Base-by-base conservation (phyloP, 2,329 filamentous ascomycete genomes). In the Phialophora tarda region DNA sequence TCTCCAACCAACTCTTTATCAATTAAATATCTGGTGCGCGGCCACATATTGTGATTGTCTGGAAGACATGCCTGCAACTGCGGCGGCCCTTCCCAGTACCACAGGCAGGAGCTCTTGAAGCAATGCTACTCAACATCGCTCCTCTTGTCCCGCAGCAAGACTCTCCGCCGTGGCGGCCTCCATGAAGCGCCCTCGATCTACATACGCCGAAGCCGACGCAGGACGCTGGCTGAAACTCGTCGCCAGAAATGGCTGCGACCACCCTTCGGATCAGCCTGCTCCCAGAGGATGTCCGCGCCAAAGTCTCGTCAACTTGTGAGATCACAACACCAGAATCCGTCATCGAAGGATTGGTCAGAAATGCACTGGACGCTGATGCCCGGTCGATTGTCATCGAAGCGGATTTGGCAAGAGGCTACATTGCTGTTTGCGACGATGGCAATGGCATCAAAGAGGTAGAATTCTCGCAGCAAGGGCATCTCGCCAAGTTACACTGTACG, bases 351-450 rank as follows among this genome's bases (percentile, higher is more conserved):
- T 83, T 98, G 10, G 73, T 96, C 28, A 88, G 90, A 76, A 99
- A 99, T 76, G 87, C 92, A 0, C 82, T 99, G 12, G 95, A 99
- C 80, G 92, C 93, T 3, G 80, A 81, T 54, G 89, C 93, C 17
- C 84, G 82, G 38, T 90, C 84, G 63, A 79, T 97, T 68, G 86
- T 86, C 61, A 82, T 96, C 62, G 85, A 83, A 0, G 81, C 97
- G 24, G 91, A 97, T 78, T 92, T 92, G 75, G 77, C 79, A 61
- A 88, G 89, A 26, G 94, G 93, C 4, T 87, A 85, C 71, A 97
- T 93, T 77, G 83, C 84, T 0, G 85, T 97, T 4, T 91, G 96
- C 74, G 95, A 99, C 75, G 85, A 98, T 78, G 95, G 95, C 1
- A 64, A 81, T 17, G 95, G 95, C 0, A 96, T 99, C 54, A 76